Conservation (phyloP, 2,329 filamentous ascomycete species). For the Calcarisporium arbuscula region DNA sequence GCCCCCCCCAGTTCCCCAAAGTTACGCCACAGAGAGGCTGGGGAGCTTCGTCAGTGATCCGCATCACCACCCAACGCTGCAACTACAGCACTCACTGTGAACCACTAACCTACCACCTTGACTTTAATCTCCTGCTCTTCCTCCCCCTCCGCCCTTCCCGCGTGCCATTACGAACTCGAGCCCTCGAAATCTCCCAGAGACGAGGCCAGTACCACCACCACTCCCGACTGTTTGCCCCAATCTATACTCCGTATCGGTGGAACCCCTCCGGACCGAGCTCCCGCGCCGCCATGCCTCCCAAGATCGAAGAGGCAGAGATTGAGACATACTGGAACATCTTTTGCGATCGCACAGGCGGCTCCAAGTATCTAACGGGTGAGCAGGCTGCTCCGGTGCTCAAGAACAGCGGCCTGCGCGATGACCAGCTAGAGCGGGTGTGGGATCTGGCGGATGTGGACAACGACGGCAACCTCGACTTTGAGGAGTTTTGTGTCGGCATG, state of each 20-base stretch:
- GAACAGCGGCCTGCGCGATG: slow-evolving; percentile 56
- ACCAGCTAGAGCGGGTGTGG: slow-evolving; percentile 95
- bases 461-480: slow-evolving; percentile 96
- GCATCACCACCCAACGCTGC: slow-evolving; percentile 5
- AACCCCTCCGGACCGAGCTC: slow-evolving; percentile 4
- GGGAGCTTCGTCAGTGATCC: slow-evolving; percentile 23
- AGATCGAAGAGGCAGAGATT: slow-evolving; percentile 56
- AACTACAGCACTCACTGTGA: slow-evolving; percentile 7
- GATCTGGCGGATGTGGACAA: slow-evolving; percentile 95
- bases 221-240: slow-evolving; percentile 1
- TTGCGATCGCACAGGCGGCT: slow-evolving; percentile 51
- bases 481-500: slow-evolving; percentile 99
- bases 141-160: slow-evolving; percentile 1
- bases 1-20: too few relatives aligned
- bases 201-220: neutral
- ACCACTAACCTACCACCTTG: slow-evolving; percentile 5
- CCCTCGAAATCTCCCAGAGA: neutral
- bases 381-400: slow-evolving; percentile 57
- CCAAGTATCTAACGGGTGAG: slow-evolving; percentile 54
- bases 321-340: slow-evolving; percentile 64
- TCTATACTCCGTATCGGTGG: neutral
- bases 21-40: slow-evolving; percentile 16
- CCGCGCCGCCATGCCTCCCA: slow-evolving; percentile 45
- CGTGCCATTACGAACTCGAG: slow-evolving; percentile 6
- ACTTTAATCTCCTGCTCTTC: slow-evolving; percentile 4